Conservation (phyloP, 1,284 basidiomycete genomes). For the Boletus albobrunnescens region DNA sequence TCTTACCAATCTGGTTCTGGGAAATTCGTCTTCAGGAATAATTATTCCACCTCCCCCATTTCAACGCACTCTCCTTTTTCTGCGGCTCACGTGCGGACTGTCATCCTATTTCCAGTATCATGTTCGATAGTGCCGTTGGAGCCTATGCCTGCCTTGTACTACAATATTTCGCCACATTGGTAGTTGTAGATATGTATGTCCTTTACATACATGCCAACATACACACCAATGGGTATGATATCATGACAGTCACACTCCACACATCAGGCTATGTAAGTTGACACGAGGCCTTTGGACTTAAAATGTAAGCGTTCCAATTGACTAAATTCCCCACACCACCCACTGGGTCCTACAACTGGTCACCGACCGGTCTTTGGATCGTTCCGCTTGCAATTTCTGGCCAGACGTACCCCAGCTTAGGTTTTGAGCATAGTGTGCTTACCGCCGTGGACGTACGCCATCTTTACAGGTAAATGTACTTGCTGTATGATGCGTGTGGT, state of each 20-base stretch:
- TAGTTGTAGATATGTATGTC: constrained; percentile 3
- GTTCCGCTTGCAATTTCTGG: neutral
- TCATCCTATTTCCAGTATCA: constrained; percentile 13
- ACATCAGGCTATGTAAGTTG: constrained; percentile 13
- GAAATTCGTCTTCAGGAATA: neutral
- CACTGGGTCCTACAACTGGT: constrained; percentile 11
- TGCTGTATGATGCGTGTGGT: constrained; percentile 1
- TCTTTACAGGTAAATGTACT: neutral
- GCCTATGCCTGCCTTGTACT: constrained; percentile 13
- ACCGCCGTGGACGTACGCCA: neutral
- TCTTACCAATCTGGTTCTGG: neutral
- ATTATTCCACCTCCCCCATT: neutral
- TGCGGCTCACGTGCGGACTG: neutral
- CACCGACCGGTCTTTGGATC: neutral
- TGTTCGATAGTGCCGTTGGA: constrained; percentile 9
- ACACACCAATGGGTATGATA: constrained; percentile 10
- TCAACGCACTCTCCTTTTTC: constrained; percentile 9
- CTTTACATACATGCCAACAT: neutral
- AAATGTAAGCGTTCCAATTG: too few relatives aligned
- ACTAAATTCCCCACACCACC: neutral
- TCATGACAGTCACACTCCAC: constrained; percentile 10
- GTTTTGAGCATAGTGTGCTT: neutral
- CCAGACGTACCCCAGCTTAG: too few relatives aligned
- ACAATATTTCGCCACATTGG: neutral
- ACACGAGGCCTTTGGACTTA: constrained; percentile 20